Conservation (phyloP, 2,329 filamentous ascomycete genomes). For the Nemania abortiva region DNA sequence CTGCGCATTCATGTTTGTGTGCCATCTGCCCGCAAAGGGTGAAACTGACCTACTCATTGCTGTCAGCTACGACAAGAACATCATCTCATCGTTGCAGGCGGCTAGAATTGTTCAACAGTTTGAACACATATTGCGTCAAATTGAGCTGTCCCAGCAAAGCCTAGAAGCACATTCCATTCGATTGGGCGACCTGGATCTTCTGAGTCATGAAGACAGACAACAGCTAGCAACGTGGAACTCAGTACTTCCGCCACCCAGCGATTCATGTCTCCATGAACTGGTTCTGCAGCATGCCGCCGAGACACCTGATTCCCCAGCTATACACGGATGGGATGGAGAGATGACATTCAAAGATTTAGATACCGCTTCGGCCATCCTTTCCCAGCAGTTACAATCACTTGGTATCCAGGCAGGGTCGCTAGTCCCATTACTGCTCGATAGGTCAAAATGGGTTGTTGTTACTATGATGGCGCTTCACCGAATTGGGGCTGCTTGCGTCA, state of each 20-base stretch:
- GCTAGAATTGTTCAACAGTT: slow-evolving; percentile 15
- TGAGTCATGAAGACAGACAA: slow-evolving; percentile 23
- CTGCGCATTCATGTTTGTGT: slow-evolving; percentile 21
- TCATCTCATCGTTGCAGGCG: slow-evolving; percentile 8
- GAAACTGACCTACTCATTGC: slow-evolving; percentile 12
- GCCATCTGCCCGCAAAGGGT: slow-evolving; percentile 18
- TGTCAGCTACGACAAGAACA: slow-evolving; percentile 21
- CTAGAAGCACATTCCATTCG: slow-evolving; percentile 7
- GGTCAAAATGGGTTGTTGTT: slow-evolving; percentile 28
- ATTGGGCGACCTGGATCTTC: slow-evolving; percentile 12
- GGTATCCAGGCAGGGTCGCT: slow-evolving; percentile 9
- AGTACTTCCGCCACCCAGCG: not conserved
- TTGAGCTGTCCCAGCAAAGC: not conserved
- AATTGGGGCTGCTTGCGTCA: slow-evolving; percentile 22
- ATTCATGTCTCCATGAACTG: slow-evolving; percentile 20
- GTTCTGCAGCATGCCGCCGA: slow-evolving; percentile 1
- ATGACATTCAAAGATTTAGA: slow-evolving; percentile 26
- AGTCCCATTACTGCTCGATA: slow-evolving; percentile 19
- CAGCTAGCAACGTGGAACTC: slow-evolving; percentile 26
- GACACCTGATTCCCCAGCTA: slow-evolving; percentile 10
- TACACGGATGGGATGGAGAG: slow-evolving; percentile 31
- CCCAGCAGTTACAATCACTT: slow-evolving; percentile 17
- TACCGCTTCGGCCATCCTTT: not conserved
- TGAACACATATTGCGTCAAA: slow-evolving; percentile 25
- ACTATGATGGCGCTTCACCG: slow-evolving; percentile 25